Evolutionary conservation across 2,329 filamentous ascomycete genomes (phyloP).

Genomic region (Albophoma yamanashiensis): DNA sequence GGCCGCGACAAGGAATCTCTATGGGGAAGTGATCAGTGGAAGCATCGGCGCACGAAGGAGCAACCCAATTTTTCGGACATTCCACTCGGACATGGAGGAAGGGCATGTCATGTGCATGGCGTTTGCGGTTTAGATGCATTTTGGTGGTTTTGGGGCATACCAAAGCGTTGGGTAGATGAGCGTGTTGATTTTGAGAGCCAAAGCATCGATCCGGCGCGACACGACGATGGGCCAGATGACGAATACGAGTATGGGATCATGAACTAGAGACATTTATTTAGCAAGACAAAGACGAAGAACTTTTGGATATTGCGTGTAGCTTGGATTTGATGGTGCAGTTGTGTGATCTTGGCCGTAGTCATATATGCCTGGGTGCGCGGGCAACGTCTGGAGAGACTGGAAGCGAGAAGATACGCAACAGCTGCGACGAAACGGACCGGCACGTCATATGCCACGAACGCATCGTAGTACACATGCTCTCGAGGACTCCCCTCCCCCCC

Average conservation of each 20-base stretch:
- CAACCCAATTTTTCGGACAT: not conserved
- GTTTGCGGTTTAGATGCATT: not conserved
- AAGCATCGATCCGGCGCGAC: not conserved
- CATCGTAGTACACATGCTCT: not conserved
- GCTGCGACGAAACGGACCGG: not conserved
- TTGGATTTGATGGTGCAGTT: not conserved
- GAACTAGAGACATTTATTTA: not conserved
- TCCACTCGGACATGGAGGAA: not conserved
- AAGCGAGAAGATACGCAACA: not conserved
- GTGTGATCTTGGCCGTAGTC: not conserved
- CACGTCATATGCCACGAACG: not conserved
- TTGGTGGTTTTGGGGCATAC: not conserved
- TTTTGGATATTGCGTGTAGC: not conserved
- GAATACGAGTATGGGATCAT: not conserved
- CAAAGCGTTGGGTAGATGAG: not conserved
- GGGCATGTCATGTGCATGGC: not conserved
- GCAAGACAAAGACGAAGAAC: not conserved
- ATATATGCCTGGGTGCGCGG: not conserved
- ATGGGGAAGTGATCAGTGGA: not conserved
- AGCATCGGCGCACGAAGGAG: not conserved
- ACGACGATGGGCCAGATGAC: not conserved
- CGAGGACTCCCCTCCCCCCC: not conserved
- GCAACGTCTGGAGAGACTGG: not conserved
- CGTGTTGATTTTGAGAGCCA: not conserved
- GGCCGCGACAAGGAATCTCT: not conserved